Evolutionary conservation across 2,329 filamentous ascomycete species (phyloP), one percentile per base, ranked within the genome.

Genomic region (Berkeleyomyces rouxiae): DNA sequence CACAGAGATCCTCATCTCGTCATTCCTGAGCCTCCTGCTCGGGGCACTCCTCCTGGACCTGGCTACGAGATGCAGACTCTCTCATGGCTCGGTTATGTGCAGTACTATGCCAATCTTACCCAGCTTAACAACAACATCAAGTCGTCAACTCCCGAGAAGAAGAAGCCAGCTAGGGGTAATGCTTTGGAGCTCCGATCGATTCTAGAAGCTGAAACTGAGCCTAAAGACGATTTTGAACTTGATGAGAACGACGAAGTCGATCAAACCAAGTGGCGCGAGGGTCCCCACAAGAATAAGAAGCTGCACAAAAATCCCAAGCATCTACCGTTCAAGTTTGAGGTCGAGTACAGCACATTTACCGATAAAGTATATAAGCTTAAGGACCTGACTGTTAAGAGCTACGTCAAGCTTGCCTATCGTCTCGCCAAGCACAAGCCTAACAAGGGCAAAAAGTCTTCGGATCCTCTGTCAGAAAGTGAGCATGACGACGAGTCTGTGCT

Each of bases 41-140:
- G 86, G 68, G 80, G 81, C 1, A 74, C 86, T 6, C 82, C 83
- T 4, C 92, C 92, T 0, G 93, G 93, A 0, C 93, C 93, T 0
- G 93, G 89, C 6, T 97, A 99, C 73, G 90, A 85, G 23, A 84
- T 87, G 6, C 93, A 99, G 71, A 77, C 88, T 0, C 77, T 97
- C 44, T 88, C 89, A 0, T 77, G 91, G 66, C 79, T 86, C 2
- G 84, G 88, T 4, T 96, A 90, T 72, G 90, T 84, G 3, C 93
- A 99, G 69, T 96, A 95, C 72, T 96, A 84, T 72, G 90, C 92
- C 65, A 99, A 99, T 71, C 76, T 99, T n/a, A 97, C 92, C 0
- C 76, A 82, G 64, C 85, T 96, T 73, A 95, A 97, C 74, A 88
- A 90, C 68, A 82, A 87, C 65, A 78, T 84, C 58, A 62, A 62